phyloP scores from a whole-genome alignment of 495 filamentous ascomycete species.

The Pseudomonodictys pantanalensis region DNA sequence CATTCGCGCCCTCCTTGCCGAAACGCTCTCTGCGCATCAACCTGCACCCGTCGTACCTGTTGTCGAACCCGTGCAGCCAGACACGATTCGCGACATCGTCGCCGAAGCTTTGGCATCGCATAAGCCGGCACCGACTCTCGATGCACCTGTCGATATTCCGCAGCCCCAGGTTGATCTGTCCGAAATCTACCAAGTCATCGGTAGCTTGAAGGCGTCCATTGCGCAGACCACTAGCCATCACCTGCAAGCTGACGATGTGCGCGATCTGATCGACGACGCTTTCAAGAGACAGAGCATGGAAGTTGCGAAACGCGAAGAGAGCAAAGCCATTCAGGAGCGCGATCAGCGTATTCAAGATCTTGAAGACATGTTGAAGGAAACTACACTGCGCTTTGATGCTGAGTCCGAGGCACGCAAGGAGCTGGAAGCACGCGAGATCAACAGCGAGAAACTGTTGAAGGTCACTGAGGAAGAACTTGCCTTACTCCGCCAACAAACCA shows the following conservation, averaged over 20 bases:
- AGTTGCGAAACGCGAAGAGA: conserved; percentile 41
- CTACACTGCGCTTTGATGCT: conserved; percentile 50
- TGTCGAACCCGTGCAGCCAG: conserved; percentile 48
- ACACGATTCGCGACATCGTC: conserved; percentile 76
- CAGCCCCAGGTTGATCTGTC: conserved; percentile 34
- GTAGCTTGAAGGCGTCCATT: conserved; percentile 55
- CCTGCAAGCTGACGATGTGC: conserved; percentile 52
- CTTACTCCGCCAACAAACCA: conserved; percentile 65
- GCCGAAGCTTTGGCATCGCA: conserved; percentile 58
- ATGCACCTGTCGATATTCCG: conserved; percentile 24
- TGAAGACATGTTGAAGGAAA: conserved; percentile 40
- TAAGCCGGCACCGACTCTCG: conserved; percentile 14
- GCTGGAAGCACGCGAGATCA: conserved; percentile 69
- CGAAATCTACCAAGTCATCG: conserved; percentile 57
- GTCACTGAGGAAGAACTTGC: conserved; percentile 70
- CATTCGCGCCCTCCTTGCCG: conserved; percentile 16
- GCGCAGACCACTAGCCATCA: conserved; percentile 37
- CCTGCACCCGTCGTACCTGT: conserved; percentile 1
- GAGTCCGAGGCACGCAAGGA: conserved; percentile 65
- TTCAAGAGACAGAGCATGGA: conserved; percentile 34
- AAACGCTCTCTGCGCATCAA: conserved; percentile 8
- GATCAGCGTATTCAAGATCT: conserved; percentile 42
- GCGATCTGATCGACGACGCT: conserved; percentile 57
- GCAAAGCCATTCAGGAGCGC: conserved; percentile 31
- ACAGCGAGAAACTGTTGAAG: conserved; percentile 66